Percentiles rank a stretch among this genome's conserved stretches.
Conservation (phyloP, 75 land plant genomes). For the Adiantum capillusveneris region DNA sequence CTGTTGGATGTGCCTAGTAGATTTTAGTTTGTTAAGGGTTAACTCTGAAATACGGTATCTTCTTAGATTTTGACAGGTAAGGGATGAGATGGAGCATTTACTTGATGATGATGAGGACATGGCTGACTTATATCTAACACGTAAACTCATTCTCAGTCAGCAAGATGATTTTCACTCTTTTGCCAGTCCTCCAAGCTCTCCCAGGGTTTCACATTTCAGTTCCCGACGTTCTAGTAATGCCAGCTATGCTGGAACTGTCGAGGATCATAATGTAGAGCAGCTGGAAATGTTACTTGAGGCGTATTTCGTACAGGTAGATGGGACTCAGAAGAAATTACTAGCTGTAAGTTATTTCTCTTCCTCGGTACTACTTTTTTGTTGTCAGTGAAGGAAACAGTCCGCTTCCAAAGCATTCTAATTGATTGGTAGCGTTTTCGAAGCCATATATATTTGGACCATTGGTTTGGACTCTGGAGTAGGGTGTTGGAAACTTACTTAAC, state of each 20-base stretch:
- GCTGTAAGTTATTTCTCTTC: slow-evolving; percentile 40
- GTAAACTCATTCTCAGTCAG: slow-evolving; percentile 63
- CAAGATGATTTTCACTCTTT: slow-evolving; percentile 44
- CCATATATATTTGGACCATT: too few species aligned
- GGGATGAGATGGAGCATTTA: slow-evolving; percentile 95
- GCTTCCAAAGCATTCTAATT: too few species aligned
- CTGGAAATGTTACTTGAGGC: slow-evolving; percentile 98
- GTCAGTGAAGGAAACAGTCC: too few species aligned
- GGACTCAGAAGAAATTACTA: slow-evolving; percentile 80
- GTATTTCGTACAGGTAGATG: slow-evolving; percentile 95
- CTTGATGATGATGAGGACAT: slow-evolving; percentile 92
- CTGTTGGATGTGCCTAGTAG: too few species aligned
- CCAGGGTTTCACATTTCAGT: slow-evolving; percentile 19
- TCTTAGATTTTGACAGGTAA: slow-evolving; percentile 40
- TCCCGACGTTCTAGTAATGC: slow-evolving; percentile 38
- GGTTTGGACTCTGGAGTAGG: too few species aligned
- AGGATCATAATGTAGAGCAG: slow-evolving; percentile 84
- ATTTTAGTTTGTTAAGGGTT: too few species aligned
- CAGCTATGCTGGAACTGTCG: slow-evolving; percentile 46
- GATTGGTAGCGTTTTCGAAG: too few species aligned
- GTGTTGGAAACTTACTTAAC: too few species aligned
- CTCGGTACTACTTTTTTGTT: too few species aligned
- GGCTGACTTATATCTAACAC: slow-evolving; percentile 86
- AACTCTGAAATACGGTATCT: too few species aligned
- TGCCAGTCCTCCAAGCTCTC: slow-evolving; percentile 32